Evolutionary conservation across 2,329 filamentous ascomycete genomes (phyloP), one percentile per base, ranked within the genome.

Genomic region (Blumeria graminis): DNA sequence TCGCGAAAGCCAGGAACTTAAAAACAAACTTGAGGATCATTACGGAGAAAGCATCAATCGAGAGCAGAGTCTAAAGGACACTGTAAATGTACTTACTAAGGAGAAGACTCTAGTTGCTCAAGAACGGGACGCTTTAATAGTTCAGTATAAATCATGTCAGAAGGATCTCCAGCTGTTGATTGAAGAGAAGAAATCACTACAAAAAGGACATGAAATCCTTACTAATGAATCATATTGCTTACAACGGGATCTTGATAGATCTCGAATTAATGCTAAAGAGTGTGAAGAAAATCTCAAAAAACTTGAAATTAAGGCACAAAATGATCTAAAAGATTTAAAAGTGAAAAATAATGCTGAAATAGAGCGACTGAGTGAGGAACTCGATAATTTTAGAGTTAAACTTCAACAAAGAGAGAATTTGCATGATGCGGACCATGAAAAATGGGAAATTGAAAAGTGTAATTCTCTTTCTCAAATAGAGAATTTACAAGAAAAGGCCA

Each of bases 351-450:
- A 73, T 59, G 67, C 68, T 13, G 76, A 80, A 59, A 69, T 80
- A 48, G 74, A 77, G 55, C 71, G 70, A 14, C 65, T 78, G n/a
- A 69, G 70, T 58, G 69, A 68, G 36, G 72, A 76, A 59, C 69
- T 76, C 28, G 72, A 75, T 57, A 70, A 72, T 36, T 68, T 78
- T 14, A 74, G 74, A 59, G 70, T 74, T 59, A 75, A 84, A 81
- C 22, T 79, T 76, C 55, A 72, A 74, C 79, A 84, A 61, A 84
- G 81, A 61, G 80, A 86, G 62, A 81, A 80, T 52, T 72, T 82
- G 39, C 81, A 82, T 68, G 80, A 81, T 58, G 77, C 82, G 57
- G 81, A 86, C 63, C 78, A 76, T 65, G 82, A 86, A 60, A 79
- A 80, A 62, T 87, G 83, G 82, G 80, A 84, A 56, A 76, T 75